Evolutionary conservation across 2,329 filamentous ascomycete species (phyloP), one percentile per base, ranked within the genome.

Genomic region (Berkeleyomyces basicola): DNA sequence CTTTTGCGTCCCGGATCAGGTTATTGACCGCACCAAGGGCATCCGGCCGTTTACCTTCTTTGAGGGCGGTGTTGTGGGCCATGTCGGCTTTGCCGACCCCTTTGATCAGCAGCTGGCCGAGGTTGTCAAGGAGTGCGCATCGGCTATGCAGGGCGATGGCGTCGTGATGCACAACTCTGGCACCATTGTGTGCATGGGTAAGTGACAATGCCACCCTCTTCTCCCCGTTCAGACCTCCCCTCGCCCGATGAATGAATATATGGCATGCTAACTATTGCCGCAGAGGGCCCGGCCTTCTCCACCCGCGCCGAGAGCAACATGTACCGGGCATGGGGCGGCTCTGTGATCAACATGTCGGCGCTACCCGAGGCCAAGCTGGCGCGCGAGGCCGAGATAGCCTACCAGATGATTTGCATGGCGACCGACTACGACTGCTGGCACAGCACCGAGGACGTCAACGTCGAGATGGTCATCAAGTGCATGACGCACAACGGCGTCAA

Each of bases 351-450:
- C 82, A 99, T 99, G 93, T 95, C 89, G 53, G 87, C 86, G 11
- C 81, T 99, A 14, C 93, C 93, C 23, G 93, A 99, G 77, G 88
- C 92, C 59, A 99, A 99, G 79, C 84, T 99, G 23, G 93, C 93
- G 7, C 85, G 89, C 61, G 93, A 99, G 77, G 93, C 93, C 33
- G 93, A 99, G 78, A 87, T 99, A 69, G 87, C 87, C 43, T 97
- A 97, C 75, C 90, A 95, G 77, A 95, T 96, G 82, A 95, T 99
- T 70, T 96, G 92, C 79, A 99, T 99, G 93, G 89, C 90, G 42
- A 99, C 93, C 37, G 93, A 99, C 78, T 99, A 99, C 74, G 93
- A 99, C 78, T 97, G 92, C 83, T 99, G 93, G 93, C 87, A 91
- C 71, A 84, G 82, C 23, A 82, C 81, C 58, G 87, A 84, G 64